Conservation (phyloP, 306 rosid species). For the Oemleria cerasiformis region DNA sequence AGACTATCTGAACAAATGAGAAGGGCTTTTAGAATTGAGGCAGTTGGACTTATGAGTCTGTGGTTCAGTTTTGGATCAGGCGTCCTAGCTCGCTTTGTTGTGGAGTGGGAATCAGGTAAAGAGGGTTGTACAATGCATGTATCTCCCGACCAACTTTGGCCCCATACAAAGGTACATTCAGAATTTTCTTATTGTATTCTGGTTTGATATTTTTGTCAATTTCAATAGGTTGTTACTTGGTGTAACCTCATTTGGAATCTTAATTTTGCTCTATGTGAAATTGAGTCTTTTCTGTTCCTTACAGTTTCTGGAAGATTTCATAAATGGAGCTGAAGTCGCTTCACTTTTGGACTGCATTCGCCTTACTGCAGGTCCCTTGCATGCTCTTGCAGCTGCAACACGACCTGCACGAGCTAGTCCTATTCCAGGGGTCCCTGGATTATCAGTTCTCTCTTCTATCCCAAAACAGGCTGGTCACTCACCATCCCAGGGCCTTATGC, state of each 20-base stretch:
- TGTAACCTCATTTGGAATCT: background rate
- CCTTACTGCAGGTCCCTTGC: slow-evolving; percentile 97
- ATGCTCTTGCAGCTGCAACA: slow-evolving; percentile 96
- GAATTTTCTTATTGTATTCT: slow-evolving; percentile 16
- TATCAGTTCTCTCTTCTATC: slow-evolving; percentile 60
- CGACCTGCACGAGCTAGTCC: slow-evolving; percentile 99
- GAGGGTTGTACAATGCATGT: slow-evolving; percentile 99
- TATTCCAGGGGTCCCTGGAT: slow-evolving; percentile 68
- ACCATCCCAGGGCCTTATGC: slow-evolving; percentile 67
- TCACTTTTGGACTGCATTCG: slow-evolving; percentile 97
- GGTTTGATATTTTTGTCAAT: slow-evolving; percentile 15
- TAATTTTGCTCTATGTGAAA: background rate
- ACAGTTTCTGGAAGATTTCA: slow-evolving; percentile 97
- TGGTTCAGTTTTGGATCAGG: slow-evolving; percentile 98
- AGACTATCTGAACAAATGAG: slow-evolving; percentile 88
- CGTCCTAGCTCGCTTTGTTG: slow-evolving; percentile 94
- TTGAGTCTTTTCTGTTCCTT: slow-evolving; percentile 24
- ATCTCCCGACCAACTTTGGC: slow-evolving; percentile 99
- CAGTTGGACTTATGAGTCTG: slow-evolving; percentile 93
- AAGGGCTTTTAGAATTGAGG: slow-evolving; percentile 92
- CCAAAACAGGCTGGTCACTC: slow-evolving; percentile 71
- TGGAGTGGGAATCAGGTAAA: slow-evolving; percentile 96
- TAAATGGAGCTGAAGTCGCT: slow-evolving; percentile 97
- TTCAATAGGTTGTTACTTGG: slow-evolving; percentile 5
- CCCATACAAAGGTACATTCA: slow-evolving; percentile 86